Evolutionary conservation across 768 basidiomycete genomes (phyloP), one percentile per base, ranked within the genome.

Genomic region (Sistotremastrum suecicum): DNA sequence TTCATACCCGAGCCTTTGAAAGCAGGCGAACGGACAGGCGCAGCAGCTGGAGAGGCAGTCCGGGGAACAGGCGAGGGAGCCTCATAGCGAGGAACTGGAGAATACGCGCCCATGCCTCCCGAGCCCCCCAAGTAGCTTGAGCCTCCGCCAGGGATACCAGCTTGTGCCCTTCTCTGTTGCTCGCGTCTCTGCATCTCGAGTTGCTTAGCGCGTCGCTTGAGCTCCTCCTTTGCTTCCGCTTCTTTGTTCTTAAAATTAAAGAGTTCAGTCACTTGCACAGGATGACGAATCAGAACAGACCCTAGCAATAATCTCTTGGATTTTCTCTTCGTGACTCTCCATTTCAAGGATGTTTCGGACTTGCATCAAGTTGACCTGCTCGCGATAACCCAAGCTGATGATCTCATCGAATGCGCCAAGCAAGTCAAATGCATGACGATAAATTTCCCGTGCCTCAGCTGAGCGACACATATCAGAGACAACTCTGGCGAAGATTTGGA

Each of bases 1-100:
- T 98, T 97, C 94, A 99, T 97, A 29, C 94, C 94, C 7, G 79
- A 73, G 38, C 83, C 78, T 67, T 94, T 95, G 78, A 98, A 98
- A 4, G 85, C 75, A 8, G 89, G 84, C 2, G 75, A 56, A 37
- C 80, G 77, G n/a, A 74, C 53, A 0, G 69, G 56, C 3, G 75
- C 66, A 1, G 74, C 63, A 3, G 70, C 63, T 3, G 72, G 71
- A 2, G 74, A 69, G 2, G 65, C 65, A 10, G 60, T 66, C 36
- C 66, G 61, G 58, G 68, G 42, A 8, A 71, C 57, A 1, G 67
- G 58, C 2, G 74, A 74, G 7, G 82, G 71, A 3, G 75, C 60
- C 41, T 91, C 83, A 57, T 76, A 83, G 43, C 86, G 75, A 9
- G 84, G 66, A 37, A 87, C 68, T 7, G 83, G 63, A 0, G 81